Conservation (phyloP, 177 flowering plant species). For the Vitis hybrid region DNA sequence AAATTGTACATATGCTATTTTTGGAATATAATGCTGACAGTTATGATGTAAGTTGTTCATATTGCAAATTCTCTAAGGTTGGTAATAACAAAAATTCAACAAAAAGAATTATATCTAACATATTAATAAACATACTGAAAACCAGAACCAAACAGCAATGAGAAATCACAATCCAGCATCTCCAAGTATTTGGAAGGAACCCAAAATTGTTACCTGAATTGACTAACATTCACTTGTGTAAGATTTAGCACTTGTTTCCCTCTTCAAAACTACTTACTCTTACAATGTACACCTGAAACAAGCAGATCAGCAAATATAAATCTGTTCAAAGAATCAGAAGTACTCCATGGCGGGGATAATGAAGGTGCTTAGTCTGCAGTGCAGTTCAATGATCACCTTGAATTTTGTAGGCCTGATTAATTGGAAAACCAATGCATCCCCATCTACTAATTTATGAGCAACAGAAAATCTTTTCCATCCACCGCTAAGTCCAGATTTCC, state of each 20-base stretch:
- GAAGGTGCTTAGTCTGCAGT: background rate
- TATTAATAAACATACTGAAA: background rate
- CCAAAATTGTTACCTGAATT: conserved; percentile 11
- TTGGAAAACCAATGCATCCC: conserved; percentile 75
- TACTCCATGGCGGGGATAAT: background rate
- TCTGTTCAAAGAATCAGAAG: background rate
- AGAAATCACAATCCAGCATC: too few species aligned
- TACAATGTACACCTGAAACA: conserved; percentile 42
- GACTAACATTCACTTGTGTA: conserved; percentile 13
- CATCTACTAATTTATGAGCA: conserved; percentile 58
- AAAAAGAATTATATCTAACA: background rate
- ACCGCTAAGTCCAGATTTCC: conserved; percentile 68
- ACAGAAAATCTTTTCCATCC: conserved; percentile 84
- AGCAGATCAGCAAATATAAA: background rate
- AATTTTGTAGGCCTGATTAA: conserved; percentile 39
- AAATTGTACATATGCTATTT: background rate
- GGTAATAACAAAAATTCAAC: background rate
- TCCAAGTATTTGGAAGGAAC: background rate
- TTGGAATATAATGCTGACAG: background rate
- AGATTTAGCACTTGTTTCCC: conserved; percentile 6
- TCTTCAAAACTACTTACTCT: conserved; percentile 35
- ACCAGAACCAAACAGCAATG: background rate
- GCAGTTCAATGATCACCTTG: conserved; percentile 43
- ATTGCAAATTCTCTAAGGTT: background rate
- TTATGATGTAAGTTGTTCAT: background rate